Evolutionary conservation across 345 rosid species (phyloP), one percentile per base, ranked within the genome.

Genomic region (Sonneratia caseolaris): DNA sequence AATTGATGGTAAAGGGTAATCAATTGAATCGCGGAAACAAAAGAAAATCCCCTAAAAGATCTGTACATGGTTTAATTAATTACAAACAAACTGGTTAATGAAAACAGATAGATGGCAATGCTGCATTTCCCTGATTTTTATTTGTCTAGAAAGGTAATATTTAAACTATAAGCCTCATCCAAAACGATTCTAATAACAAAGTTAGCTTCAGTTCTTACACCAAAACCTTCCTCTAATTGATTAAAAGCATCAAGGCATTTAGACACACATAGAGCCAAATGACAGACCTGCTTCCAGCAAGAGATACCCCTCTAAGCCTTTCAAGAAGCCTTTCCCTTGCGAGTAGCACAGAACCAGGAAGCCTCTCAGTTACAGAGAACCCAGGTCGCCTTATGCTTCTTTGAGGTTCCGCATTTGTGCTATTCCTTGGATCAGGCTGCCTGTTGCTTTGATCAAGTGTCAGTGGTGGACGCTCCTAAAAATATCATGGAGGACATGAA

Each of bases 271-370:
- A 62, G 19, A 62, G 66, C 38, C 10, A 4, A 32, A 62, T 55
- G 22, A 35, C 45, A 3, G n/a, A 91, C 97, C 98, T 88, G 88
- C 81, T 79, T 69, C 61, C 81, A 80, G 94, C 82, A 57, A 83
- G 75, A 53, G 91, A 80, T 40, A 88, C 90, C 21, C 96, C 94
- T 80, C 96, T 88, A 68, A 95, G 78, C 82, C 99, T 86, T 84
- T 92, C 97, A 77, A 86, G 81, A 79, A 95, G 98, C 81, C 98
- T 88, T 73, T 79, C 96, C 80, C 96, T 90, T 16, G 99, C 98
- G 73, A 90, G 98, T 36, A 90, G 82, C 75, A 95, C 99, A 71
- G 91, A 77, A 57, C 96, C 96, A 67, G 99, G 99, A 73, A 95
- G 97, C 85, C 98, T 85, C 42, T 89, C 95, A 47, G 76, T 83